These are phyloP conservation scores for Sarocladium kiliense DNA, from an alignment of 2,329 filamentous ascomycete species.

Conservation along the genomic window DNA sequence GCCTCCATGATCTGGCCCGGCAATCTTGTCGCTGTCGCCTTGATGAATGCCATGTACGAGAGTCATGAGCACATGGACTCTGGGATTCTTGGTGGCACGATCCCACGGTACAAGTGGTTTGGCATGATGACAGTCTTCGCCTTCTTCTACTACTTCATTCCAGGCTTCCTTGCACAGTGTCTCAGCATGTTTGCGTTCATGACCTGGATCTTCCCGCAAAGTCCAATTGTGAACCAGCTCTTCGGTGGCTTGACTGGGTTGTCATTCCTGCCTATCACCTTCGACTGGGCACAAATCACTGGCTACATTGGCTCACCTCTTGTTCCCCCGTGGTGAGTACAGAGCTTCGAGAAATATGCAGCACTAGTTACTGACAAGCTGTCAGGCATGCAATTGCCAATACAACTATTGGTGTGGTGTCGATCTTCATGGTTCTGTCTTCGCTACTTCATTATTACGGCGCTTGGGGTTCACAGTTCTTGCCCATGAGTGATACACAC, in stretches of 20 bases:
- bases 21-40: slow-evolving; percentile 59
- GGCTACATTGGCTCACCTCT: slow-evolving; percentile 64
- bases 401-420: slow-evolving; percentile 60
- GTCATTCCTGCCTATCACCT: slow-evolving; percentile 65
- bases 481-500: slow-evolving; percentile 64
- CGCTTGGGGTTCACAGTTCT: slow-evolving; percentile 57
- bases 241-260: slow-evolving; percentile 66
- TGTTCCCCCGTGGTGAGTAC: slow-evolving; percentile 59
- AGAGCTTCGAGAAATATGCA: neutral
- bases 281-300: slow-evolving; percentile 71
- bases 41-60: slow-evolving; percentile 72
- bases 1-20: slow-evolving; percentile 72
- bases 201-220: slow-evolving; percentile 68
- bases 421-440: slow-evolving; percentile 59
- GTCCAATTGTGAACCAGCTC: slow-evolving; percentile 63
- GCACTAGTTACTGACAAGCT: neutral
- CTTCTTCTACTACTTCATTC: slow-evolving; percentile 65
- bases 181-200: slow-evolving; percentile 66
- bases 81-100: slow-evolving; percentile 54
- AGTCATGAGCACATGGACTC: slow-evolving; percentile 42
- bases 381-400: slow-evolving; percentile 66
- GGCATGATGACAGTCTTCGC: slow-evolving; percentile 49
- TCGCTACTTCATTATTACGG: slow-evolving; percentile 60
- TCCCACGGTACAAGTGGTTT: slow-evolving; percentile 64
- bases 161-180: slow-evolving; percentile 63